Conservation (phyloP, 768 basidiomycete genomes). For the Hypsizygus marmoreus region DNA sequence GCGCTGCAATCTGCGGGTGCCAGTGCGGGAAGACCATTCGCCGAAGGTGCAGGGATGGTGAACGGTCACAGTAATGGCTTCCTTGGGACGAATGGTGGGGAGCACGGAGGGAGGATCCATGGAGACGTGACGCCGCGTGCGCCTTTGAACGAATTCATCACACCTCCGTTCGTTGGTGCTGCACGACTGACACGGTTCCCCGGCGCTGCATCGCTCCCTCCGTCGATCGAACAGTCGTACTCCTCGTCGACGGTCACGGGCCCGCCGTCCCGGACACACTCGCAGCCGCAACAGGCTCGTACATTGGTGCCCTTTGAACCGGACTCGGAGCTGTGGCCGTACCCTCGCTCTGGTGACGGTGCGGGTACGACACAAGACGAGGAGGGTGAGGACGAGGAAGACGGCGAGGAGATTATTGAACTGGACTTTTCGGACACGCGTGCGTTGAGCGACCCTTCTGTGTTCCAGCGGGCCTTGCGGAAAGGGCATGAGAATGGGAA, state of each 20-base stretch:
- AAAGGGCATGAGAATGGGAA: conserved; percentile 25
- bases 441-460: conserved; percentile 66
- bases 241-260: background rate
- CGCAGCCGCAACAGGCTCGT: conserved; percentile 25
- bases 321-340: conserved; percentile 74
- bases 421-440: conserved; percentile 77
- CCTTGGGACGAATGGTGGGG: conserved; percentile 23
- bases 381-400: conserved; percentile 32
- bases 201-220: background rate
- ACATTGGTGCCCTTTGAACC: conserved; percentile 61
- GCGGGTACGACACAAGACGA: no score
- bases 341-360: conserved; percentile 54
- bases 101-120: conserved; percentile 31
- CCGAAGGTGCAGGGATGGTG: conserved; percentile 17
- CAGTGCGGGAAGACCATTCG: conserved; percentile 33
- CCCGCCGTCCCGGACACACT: background rate
- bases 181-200: background rate
- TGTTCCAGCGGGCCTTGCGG: conserved; percentile 45
- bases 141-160: conserved; percentile 27
- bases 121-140: conserved; percentile 70
- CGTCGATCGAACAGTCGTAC: background rate
- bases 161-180: conserved; percentile 12
- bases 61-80: conserved; percentile 10
- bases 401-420: conserved; percentile 68
- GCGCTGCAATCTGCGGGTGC: conserved; percentile 30